Conservation (phyloP, 805 yeast genomes). For the Myxozyma lipomycoides region DNA sequence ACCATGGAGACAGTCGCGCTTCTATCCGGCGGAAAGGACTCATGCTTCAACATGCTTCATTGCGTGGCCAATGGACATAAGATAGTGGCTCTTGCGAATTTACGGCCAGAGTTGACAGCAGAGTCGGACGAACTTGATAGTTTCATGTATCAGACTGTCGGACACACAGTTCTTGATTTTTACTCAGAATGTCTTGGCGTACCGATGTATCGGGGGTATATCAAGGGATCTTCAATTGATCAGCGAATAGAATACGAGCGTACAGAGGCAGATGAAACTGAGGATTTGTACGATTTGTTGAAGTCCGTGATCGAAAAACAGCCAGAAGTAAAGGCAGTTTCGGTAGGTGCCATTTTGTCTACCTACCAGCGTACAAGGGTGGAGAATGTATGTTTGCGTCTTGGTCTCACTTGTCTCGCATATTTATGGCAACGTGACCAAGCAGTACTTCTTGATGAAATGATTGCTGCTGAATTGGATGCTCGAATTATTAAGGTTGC, state of each 20-base stretch:
- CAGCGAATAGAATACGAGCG: conserved; percentile 62
- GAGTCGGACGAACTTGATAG: conserved; percentile 72
- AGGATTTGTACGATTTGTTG: conserved; percentile 64
- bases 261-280: conserved; percentile 81
- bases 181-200: conserved; percentile 70
- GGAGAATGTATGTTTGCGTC: conserved; percentile 77
- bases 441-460: conserved; percentile 71
- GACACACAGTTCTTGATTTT: conserved; percentile 67
- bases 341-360: conserved; percentile 93
- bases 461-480: conserved; percentile 62
- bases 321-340: conserved; percentile 78
- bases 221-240: conserved; percentile 60
- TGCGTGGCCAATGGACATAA: conserved; percentile 85
- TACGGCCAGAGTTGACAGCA: conserved; percentile 55
- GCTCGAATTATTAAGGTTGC: conserved; percentile 91
- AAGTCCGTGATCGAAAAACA: conserved; percentile 46
- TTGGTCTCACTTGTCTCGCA: conserved; percentile 65
- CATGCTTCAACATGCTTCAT: conserved; percentile 83
- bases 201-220: conserved; percentile 71
- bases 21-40: conserved; percentile 94
- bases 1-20: conserved; percentile 87
- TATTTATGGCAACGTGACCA: conserved; percentile 92
- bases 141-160: conserved; percentile 97
- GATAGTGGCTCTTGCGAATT: conserved; percentile 76
- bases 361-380: conserved; percentile 94